phyloP scores from a whole-genome alignment of 805 yeast genomes.

The Tetrapisispora pingtungensis region DNA sequence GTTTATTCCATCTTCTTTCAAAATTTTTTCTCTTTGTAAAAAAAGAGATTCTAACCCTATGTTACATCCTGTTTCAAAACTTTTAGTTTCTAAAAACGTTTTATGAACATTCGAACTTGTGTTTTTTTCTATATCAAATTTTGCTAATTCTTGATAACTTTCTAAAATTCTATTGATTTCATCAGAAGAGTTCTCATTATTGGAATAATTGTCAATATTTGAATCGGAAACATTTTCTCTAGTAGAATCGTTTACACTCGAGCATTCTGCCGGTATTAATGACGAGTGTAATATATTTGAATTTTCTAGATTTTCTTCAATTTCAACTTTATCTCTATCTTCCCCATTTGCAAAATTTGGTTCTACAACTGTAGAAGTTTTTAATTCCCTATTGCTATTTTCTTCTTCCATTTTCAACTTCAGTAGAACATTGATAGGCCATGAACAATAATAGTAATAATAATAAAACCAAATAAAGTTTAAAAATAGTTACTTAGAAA shows the following conservation, averaged over 20 bases:
- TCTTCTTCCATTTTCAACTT: too few relatives aligned
- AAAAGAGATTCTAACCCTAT: slow-evolving; percentile 26
- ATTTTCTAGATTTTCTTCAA: neutral
- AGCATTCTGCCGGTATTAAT: too few relatives aligned
- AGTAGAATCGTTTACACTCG: too few relatives aligned
- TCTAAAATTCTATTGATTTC: neutral
- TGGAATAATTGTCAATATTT: neutral
- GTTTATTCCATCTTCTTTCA: slow-evolving; percentile 50
- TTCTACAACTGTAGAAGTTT: too few relatives aligned
- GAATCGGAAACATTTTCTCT: too few relatives aligned
- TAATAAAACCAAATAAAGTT: too few relatives aligned
- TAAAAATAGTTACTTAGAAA: too few relatives aligned
- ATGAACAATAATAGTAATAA: too few relatives aligned
- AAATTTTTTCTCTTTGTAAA: slow-evolving; percentile 22
- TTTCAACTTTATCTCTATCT: neutral
- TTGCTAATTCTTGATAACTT: slow-evolving; percentile 1
- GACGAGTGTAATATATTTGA: neutral
- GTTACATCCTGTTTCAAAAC: neutral
- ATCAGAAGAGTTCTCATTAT: neutral
- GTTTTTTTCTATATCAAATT: neutral
- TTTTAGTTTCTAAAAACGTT: neutral
- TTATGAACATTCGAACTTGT: neutral
- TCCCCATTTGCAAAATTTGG: too few relatives aligned
- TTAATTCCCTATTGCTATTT: too few relatives aligned
- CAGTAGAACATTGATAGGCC: too few relatives aligned